Conservation (phyloP, 2,329 filamentous ascomycete genomes). For the Diaporthe citri region DNA sequence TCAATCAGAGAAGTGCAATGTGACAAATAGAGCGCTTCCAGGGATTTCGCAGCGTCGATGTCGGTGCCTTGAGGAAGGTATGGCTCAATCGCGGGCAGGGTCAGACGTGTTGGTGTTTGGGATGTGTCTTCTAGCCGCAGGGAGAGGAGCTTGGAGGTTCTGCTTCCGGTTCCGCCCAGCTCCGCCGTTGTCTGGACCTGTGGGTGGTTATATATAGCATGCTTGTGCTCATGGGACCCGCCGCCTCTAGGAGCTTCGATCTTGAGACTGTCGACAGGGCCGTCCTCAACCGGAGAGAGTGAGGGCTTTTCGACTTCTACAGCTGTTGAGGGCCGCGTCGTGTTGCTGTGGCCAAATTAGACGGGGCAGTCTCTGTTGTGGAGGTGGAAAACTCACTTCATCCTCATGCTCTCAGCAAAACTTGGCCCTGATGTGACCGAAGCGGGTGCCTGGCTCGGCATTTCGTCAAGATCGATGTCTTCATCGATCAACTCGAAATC, state of each 20-base stretch:
- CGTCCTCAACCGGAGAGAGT: conserved; percentile 25
- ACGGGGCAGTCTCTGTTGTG: neutral
- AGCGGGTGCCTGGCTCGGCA: conserved; percentile 47
- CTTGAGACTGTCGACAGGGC: neutral
- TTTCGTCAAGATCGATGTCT: conserved; percentile 46
- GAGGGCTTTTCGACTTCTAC: conserved; percentile 27
- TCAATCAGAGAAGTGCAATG: conserved; percentile 97
- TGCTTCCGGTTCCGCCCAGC: conserved; percentile 68
- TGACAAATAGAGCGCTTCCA: conserved; percentile 90
- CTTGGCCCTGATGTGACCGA: conserved; percentile 44
- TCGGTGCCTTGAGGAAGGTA: conserved; percentile 88
- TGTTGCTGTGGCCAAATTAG: conserved; percentile 49
- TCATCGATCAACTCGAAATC: conserved; percentile 74
- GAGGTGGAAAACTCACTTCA: conserved; percentile 58
- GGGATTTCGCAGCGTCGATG: conserved; percentile 84
- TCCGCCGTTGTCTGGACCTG: conserved; percentile 69
- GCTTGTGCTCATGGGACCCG: conserved; percentile 51
- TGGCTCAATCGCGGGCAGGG: conserved; percentile 86
- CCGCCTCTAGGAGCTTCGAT: conserved; percentile 12
- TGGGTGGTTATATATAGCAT: conserved; percentile 72
- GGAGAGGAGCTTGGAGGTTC: conserved; percentile 69
- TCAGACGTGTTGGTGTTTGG: conserved; percentile 77
- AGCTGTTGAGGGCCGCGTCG: conserved; percentile 38
- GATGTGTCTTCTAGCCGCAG: conserved; percentile 71
- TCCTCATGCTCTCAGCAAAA: conserved; percentile 47